Percentiles rank a stretch among this genome's conserved stretches.
Evolutionary conservation across 805 yeast genomes (phyloP).

Genomic region (Yamadazyma akitaensis): DNA sequence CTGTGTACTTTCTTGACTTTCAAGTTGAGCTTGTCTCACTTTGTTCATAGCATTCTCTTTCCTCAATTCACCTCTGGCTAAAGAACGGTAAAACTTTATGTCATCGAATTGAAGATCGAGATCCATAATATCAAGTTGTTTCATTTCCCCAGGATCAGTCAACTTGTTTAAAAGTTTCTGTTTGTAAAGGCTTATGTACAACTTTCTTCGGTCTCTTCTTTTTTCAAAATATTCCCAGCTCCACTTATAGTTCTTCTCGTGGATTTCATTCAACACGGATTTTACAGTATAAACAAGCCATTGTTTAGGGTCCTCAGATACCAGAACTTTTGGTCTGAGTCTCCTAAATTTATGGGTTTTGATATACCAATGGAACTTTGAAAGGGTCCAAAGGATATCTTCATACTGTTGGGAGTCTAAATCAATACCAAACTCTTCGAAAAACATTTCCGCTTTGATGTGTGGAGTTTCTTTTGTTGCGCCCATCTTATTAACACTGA

Average conservation of each 20-base stretch:
- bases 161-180: slow-evolving; percentile 40
- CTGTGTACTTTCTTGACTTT: slow-evolving; percentile 7
- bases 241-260: slow-evolving; percentile 77
- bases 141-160: slow-evolving; percentile 27
- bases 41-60: slow-evolving; percentile 43
- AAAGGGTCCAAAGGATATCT: slow-evolving; percentile 75
- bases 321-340: slow-evolving; percentile 57
- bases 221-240: slow-evolving; percentile 79
- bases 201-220: slow-evolving; percentile 68
- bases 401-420: slow-evolving; percentile 83
- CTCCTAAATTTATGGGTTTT: slow-evolving; percentile 73
- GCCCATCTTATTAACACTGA: slow-evolving; percentile 76
- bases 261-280: slow-evolving; percentile 76
- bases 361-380: slow-evolving; percentile 73
- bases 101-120: slow-evolving; percentile 66
- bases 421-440: slow-evolving; percentile 86
- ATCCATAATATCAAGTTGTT: slow-evolving; percentile 53
- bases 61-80: slow-evolving; percentile 65
- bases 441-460: slow-evolving; percentile 67
- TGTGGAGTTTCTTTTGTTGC: slow-evolving; percentile 68
- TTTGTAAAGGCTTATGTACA: slow-evolving; percentile 69
- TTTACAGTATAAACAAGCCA: slow-evolving; percentile 84
- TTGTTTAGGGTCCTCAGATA: slow-evolving; percentile 60
- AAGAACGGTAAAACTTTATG: slow-evolving; percentile 76
- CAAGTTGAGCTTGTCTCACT: slow-evolving; percentile 14